These are phyloP conservation scores for Pyrus hybrid DNA, from an alignment of 331 rosid genomes.

Conservation along the genomic window DNA sequence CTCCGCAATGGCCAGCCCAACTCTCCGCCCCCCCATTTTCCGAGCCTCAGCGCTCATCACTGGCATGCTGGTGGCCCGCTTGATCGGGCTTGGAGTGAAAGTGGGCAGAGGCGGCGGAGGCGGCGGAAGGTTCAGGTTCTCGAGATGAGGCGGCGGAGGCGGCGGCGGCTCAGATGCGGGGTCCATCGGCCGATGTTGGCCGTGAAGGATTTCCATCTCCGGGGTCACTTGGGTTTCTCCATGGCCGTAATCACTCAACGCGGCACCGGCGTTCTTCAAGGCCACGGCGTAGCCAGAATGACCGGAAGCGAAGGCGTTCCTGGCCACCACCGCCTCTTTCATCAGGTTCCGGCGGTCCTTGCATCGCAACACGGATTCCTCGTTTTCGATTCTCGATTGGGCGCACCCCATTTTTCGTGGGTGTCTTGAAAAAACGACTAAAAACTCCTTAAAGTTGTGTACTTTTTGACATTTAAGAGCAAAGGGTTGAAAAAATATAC, in stretches of 20 bases:
- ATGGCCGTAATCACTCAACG: conserved; percentile 66
- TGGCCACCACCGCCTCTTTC: conserved; percentile 63
- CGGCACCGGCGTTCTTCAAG: conserved; percentile 77
- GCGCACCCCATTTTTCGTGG: conserved; percentile 60
- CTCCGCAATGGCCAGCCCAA: conserved; percentile 40
- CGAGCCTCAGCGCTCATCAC: conserved; percentile 24
- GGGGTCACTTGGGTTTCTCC: conserved; percentile 52
- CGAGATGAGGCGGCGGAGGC: conserved; percentile 56
- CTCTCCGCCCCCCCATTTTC: conserved; percentile 8
- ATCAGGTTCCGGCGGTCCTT: conserved; percentile 59
- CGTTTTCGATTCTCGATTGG: conserved; percentile 72
- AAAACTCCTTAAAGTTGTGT: neutral
- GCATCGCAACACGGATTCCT: conserved; percentile 69
- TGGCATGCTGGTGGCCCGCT: conserved; percentile 60
- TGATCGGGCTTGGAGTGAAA: conserved; percentile 52
- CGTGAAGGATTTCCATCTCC: conserved; percentile 11
- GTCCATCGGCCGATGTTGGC: conserved; percentile 15
- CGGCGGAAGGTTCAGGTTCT: conserved; percentile 34
- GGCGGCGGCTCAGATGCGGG: conserved; percentile 41
- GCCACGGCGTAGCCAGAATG: conserved; percentile 66
- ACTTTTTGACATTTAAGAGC: neutral
- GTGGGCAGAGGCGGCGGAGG: conserved; percentile 70
- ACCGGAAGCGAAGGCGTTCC: conserved; percentile 76
- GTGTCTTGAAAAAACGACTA: neutral
- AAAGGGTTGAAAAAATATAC: neutral